phyloP scores from a whole-genome alignment of 2,329 filamentous ascomycete genomes.

The Pseudocercospora cruenta region DNA sequence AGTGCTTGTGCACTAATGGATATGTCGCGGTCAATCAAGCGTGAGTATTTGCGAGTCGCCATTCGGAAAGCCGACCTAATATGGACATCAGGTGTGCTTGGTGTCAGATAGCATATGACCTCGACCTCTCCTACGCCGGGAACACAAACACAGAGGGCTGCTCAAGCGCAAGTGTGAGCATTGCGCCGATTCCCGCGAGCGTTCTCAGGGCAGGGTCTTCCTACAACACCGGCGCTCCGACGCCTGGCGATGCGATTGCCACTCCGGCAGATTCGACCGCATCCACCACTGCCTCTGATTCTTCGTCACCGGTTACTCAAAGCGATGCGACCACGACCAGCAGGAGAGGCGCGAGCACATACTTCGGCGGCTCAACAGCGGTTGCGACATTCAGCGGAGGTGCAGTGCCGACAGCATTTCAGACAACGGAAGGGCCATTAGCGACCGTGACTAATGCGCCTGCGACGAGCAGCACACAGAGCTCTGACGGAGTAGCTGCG shows the following conservation, averaged over 20 bases:
- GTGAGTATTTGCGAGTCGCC: background rate
- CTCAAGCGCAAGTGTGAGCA: background rate
- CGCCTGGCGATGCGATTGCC: background rate
- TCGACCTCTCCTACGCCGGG: background rate
- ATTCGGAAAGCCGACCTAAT: background rate
- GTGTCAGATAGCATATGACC: background rate
- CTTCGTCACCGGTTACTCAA: background rate
- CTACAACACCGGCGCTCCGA: background rate
- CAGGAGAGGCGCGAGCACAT: background rate
- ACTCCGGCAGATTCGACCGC: background rate
- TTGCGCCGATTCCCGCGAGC: background rate
- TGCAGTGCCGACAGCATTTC: background rate
- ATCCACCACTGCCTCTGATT: background rate
- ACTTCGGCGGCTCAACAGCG: background rate
- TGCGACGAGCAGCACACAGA: background rate
- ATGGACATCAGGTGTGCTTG: background rate
- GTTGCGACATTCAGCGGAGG: background rate
- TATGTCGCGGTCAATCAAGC: background rate
- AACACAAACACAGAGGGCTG: background rate
- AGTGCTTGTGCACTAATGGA: background rate
- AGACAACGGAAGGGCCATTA: background rate
- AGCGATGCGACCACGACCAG: background rate
- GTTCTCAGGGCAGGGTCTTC: background rate
- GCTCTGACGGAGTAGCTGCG: background rate
- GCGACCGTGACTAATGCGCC: background rate